Conservation (phyloP, 1,139 yeast species). For the Nadsonia commutata region DNA sequence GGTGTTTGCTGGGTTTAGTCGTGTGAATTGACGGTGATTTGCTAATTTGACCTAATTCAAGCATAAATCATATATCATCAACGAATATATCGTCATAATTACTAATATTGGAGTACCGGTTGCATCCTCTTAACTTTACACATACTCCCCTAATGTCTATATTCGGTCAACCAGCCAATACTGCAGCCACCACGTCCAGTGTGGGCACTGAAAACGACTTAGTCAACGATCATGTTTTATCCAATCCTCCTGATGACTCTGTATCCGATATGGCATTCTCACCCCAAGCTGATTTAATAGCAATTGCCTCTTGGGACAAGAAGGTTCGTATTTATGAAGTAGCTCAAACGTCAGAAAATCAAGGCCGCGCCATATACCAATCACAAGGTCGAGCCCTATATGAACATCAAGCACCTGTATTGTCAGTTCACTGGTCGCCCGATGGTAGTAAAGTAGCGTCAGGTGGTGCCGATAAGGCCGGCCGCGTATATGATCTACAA, state of each 20-base stretch:
- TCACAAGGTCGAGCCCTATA: constrained; percentile 80
- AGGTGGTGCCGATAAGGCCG: constrained; percentile 91
- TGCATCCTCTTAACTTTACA: too few species aligned
- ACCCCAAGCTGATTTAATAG: constrained; percentile 72
- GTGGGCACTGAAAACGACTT: constrained; percentile 51
- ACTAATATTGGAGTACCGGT: too few species aligned
- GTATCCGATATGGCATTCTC: constrained; percentile 79
- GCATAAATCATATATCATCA: too few species aligned
- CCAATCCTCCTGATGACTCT: constrained; percentile 85
- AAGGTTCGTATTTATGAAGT: constrained; percentile 89
- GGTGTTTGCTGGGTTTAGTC: too few species aligned
- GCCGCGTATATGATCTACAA: constrained; percentile 67
- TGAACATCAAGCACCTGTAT: constrained; percentile 83
- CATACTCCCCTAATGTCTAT: too few species aligned
- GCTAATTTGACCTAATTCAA: too few species aligned
- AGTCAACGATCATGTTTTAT: constrained; percentile 59
- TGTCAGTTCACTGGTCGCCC: constrained; percentile 63
- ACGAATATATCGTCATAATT: too few species aligned
- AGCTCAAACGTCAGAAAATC: constrained; percentile 45
- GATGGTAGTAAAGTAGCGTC: constrained; percentile 84
- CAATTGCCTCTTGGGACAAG: constrained; percentile 91
- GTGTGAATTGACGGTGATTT: too few species aligned
- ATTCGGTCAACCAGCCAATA: constrained; percentile 15
- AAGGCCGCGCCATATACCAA: constrained; percentile 80
- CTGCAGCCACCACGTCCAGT: constrained; percentile 16